Percentiles rank a stretch among this genome's conserved stretches.
phyloP scores from a whole-genome alignment of 768 basidiomycete species.

The Lentinula sp. region DNA sequence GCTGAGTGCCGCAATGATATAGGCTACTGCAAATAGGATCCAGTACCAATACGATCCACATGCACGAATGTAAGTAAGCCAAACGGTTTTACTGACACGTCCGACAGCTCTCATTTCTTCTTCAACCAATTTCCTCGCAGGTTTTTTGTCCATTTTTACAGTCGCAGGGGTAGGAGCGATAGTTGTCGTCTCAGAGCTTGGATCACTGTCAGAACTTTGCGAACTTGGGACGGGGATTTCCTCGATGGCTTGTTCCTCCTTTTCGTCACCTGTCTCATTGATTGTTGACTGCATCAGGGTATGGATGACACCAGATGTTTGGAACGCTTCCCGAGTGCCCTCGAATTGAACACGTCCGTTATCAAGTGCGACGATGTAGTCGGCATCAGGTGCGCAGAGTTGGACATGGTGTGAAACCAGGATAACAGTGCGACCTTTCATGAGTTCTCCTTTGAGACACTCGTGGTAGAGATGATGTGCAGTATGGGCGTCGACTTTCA shows the following conservation, averaged over 20 bases:
- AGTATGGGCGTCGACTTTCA: conserved; percentile 83
- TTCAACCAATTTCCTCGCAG: conserved; percentile 79
- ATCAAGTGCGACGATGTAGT: conserved; percentile 79
- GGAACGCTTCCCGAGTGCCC: conserved; percentile 61
- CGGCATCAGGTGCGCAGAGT: conserved; percentile 74
- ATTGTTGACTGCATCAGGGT: conserved; percentile 58
- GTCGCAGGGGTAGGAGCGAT: conserved; percentile 10
- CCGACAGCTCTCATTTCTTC: conserved; percentile 78
- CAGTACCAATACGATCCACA: conserved; percentile 51
- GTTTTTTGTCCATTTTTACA: conserved; percentile 40
- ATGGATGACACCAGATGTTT: conserved; percentile 57
- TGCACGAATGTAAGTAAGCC: conserved; percentile 51
- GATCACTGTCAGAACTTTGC: neutral
- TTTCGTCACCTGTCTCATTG: conserved; percentile 26
- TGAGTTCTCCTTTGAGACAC: conserved; percentile 80
- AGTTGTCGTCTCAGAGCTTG: conserved; percentile 24
- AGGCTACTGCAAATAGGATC: conserved; percentile 44
- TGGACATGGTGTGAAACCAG: conserved; percentile 96
- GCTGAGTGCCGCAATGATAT: conserved; percentile 52
- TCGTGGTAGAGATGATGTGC: conserved; percentile 82
- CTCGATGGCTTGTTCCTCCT: conserved; percentile 37
- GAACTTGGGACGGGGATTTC: conserved; percentile 16
- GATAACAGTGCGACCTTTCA: conserved; percentile 78
- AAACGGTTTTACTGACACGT: conserved; percentile 59
- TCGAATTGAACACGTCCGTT: conserved; percentile 75